Percentiles rank a stretch among this genome's conserved stretches.
phyloP scores from a whole-genome alignment of 2,329 filamentous ascomycete species.

The Clonostachys byssicola region DNA sequence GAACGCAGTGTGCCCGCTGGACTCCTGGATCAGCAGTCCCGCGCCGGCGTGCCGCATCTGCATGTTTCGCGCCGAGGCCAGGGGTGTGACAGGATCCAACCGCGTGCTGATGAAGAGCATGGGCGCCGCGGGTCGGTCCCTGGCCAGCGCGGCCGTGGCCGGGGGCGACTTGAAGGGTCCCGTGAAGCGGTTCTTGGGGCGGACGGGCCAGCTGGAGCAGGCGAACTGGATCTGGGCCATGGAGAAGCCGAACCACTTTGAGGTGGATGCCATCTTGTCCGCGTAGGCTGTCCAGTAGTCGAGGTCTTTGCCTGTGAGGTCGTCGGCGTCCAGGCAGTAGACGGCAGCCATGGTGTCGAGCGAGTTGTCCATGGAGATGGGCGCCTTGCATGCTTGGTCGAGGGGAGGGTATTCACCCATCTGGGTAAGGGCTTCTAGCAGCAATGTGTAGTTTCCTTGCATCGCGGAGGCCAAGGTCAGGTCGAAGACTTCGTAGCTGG shows the following conservation, averaged over 20 bases:
- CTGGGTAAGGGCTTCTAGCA: conserved; percentile 15
- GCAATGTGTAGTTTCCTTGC: not conserved
- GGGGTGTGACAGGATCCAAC: conserved; percentile 41
- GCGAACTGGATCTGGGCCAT: conserved; percentile 28
- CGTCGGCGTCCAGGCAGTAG: conserved; percentile 27
- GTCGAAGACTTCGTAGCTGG: not conserved
- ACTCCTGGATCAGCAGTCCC: conserved; percentile 19
- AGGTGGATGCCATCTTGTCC: conserved; percentile 13
- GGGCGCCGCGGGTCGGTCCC: conserved; percentile 29
- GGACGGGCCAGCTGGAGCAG: conserved; percentile 31
- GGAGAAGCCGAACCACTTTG: conserved; percentile 19
- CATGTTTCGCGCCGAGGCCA: conserved; percentile 25
- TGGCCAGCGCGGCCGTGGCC: conserved; percentile 8
- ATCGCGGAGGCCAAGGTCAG: conserved; percentile 9
- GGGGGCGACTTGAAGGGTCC: conserved; percentile 24
- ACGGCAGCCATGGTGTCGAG: conserved; percentile 16
- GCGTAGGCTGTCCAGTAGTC: conserved; percentile 22
- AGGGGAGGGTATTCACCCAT: conserved; percentile 11
- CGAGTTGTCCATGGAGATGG: not conserved
- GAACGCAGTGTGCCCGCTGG: conserved; percentile 17
- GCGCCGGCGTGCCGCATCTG: conserved; percentile 16
- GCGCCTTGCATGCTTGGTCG: not conserved
- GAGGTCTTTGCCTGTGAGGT: conserved; percentile 9
- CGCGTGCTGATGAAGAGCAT: conserved; percentile 36
- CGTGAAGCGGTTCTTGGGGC: conserved; percentile 31